Evolutionary conservation across 257 asterid genomes (phyloP), one percentile per base, ranked within the genome.

Genomic region (Thymus mandschuricus): DNA sequence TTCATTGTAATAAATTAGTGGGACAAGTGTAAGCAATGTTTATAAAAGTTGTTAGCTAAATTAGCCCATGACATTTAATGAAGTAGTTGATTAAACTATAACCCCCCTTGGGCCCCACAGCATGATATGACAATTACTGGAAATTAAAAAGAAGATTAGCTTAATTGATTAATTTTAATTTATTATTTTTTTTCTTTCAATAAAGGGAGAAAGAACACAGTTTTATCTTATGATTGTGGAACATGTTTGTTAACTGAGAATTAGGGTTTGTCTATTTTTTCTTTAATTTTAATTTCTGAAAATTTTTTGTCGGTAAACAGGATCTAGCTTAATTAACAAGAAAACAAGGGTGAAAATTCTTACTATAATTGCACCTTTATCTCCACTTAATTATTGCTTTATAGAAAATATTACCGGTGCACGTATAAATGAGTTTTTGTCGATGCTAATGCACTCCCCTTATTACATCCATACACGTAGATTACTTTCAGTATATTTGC

Each of bases 11-110:
- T 58, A 30, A 70, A 15, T 70, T 70, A 70, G 68, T 70, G 60
- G 68, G 68, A 46, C 60, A 70, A 70, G 59, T 70, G 57, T 15
- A 45, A 46, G 44, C 58, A 46, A 13, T 44, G 40, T 55, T 64
- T 50, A 21, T 49, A 31, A 75, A 60, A 51, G 59, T 66, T 70
- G 78, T 73, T 48, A 49, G 69, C 71, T 61, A 73, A 79, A 82
- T 62, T 74, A 73, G 58, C 73, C 64, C 62, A 57, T 41, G n/a
- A 35, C 64, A 75, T 65, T 73, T 52, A 77, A 67, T 65, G 62
- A 69, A 82, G 80, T 78, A 59, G 76, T 67, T 75, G 57, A 78
- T 71, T 51, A 29, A 66, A 40, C 30, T 38, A 51, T 21, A 55
- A 60, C 63, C 59, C 21, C 21, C 21, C 21, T 11, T 30, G 64